Conservation (phyloP, 2,329 filamentous ascomycete species). For the Alternaria brassicae region DNA sequence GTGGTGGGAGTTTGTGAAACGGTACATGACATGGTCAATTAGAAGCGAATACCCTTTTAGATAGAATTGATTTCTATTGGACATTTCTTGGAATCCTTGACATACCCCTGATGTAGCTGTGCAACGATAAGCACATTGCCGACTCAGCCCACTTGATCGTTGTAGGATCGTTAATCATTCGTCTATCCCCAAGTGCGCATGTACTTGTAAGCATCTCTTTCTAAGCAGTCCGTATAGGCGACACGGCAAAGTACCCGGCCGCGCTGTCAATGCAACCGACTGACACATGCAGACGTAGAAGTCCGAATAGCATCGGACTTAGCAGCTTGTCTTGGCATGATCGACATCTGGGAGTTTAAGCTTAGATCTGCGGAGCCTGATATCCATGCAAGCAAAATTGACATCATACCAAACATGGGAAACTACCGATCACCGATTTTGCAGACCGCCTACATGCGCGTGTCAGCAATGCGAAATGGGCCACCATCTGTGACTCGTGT, state of each 20-base stretch:
- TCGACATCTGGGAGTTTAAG: not conserved
- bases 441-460: not conserved
- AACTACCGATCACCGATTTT: constrained; percentile 1
- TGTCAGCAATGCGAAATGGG: not conserved
- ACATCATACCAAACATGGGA: not conserved
- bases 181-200: not conserved
- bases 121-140: not conserved
- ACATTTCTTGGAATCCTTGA: not conserved
- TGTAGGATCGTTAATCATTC: not conserved
- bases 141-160: not conserved
- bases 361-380: not conserved
- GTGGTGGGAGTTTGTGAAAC: not conserved
- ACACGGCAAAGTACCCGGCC: not conserved
- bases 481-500: constrained; percentile 8
- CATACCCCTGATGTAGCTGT: not conserved
- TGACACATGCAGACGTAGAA: not conserved
- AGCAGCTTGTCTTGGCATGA: constrained; percentile 8
- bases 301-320: constrained; percentile 2
- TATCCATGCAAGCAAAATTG: not conserved
- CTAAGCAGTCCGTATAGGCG: constrained; percentile 12
- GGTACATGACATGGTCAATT: not conserved
- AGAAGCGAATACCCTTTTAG: constrained; percentile 10
- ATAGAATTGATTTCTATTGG: constrained; percentile 9
- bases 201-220: not conserved
- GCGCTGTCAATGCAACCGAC: constrained; percentile 10